These are phyloP conservation scores for Cytospora piceae DNA, from an alignment of 2,329 filamentous ascomycete genomes.

Conservation along the genomic window DNA sequence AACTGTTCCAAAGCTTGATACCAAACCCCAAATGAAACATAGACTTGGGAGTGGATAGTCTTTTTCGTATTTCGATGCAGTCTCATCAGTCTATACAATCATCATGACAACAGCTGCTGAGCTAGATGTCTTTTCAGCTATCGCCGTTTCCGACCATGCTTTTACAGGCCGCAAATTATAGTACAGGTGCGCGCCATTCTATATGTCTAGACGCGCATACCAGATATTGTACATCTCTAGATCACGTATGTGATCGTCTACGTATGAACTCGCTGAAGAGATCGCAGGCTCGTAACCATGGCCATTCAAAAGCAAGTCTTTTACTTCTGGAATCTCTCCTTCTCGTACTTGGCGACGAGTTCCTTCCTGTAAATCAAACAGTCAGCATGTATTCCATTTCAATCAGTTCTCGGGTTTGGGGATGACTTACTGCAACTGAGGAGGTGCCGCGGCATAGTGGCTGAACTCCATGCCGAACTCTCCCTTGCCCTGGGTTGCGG, in stretches of 20 bases:
- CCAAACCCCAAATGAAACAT: background rate
- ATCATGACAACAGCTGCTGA: slow-evolving; percentile 15
- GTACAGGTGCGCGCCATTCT: slow-evolving; percentile 24
- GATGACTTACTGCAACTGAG: slow-evolving; percentile 77
- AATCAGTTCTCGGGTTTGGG: background rate
- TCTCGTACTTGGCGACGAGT: slow-evolving; percentile 61
- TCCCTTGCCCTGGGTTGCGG: slow-evolving; percentile 95
- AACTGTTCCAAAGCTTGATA: background rate
- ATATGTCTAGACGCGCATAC: slow-evolving; percentile 11
- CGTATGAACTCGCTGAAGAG: background rate
- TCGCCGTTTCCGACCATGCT: slow-evolving; percentile 1
- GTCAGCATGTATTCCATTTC: slow-evolving; percentile 33
- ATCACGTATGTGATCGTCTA: slow-evolving; percentile 18
- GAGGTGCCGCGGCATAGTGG: slow-evolving; percentile 86
- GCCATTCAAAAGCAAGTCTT: background rate
- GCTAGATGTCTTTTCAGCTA: background rate
- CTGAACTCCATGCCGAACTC: slow-evolving; percentile 99
- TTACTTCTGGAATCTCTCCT: slow-evolving; percentile 44
- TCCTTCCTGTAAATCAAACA: slow-evolving; percentile 53
- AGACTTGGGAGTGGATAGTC: slow-evolving; percentile 17
- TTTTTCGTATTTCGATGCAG: slow-evolving; percentile 7
- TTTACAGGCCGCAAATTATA: slow-evolving; percentile 13
- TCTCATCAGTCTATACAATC: slow-evolving; percentile 19
- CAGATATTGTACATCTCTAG: slow-evolving; percentile 26
- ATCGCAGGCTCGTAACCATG: background rate